Percentiles rank a stretch among this genome's conserved stretches.
These are phyloP conservation scores for Coniella vitis DNA, from an alignment of 2,329 filamentous ascomycete genomes.

Conservation along the genomic window DNA sequence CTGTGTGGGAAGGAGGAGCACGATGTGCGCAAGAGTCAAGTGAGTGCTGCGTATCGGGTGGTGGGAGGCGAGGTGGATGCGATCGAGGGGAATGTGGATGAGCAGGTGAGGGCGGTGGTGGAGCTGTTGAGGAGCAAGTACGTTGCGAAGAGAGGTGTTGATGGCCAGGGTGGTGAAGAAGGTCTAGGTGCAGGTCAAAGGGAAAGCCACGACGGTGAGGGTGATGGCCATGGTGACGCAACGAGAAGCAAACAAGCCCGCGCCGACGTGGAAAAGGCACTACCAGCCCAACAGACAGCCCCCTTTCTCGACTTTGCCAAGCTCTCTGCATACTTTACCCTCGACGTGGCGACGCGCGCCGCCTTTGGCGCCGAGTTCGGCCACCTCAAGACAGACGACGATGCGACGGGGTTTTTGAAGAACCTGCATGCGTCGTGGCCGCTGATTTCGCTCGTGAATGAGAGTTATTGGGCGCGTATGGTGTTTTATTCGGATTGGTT, in stretches of 20 bases:
- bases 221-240: too few species aligned
- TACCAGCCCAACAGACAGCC: too few species aligned
- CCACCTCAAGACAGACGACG: slow-evolving; percentile 34
- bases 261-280: too few species aligned
- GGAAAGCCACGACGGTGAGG: too few species aligned
- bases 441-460: slow-evolving; percentile 32
- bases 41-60: slow-evolving; percentile 18
- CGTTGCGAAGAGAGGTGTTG: not conserved
- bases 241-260: too few species aligned
- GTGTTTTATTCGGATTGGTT: slow-evolving; percentile 22
- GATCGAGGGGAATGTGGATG: slow-evolving; percentile 19
- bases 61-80: slow-evolving; percentile 23
- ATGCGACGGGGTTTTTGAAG: slow-evolving; percentile 36
- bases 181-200: too few species aligned
- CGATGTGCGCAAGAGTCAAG: slow-evolving; percentile 24
- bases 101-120: slow-evolving; percentile 6
- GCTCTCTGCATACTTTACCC: slow-evolving; percentile 40
- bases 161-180: too few species aligned
- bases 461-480: slow-evolving; percentile 28
- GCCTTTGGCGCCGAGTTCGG: slow-evolving; percentile 40
- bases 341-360: slow-evolving; percentile 43
- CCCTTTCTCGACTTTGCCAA: slow-evolving; percentile 31
- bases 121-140: slow-evolving; percentile 1
- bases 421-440: slow-evolving; percentile 18
- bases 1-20: slow-evolving; percentile 20